phyloP scores from a whole-genome alignment of 169 alveolate genomes.

The Plasmodium billcollinsi region DNA sequence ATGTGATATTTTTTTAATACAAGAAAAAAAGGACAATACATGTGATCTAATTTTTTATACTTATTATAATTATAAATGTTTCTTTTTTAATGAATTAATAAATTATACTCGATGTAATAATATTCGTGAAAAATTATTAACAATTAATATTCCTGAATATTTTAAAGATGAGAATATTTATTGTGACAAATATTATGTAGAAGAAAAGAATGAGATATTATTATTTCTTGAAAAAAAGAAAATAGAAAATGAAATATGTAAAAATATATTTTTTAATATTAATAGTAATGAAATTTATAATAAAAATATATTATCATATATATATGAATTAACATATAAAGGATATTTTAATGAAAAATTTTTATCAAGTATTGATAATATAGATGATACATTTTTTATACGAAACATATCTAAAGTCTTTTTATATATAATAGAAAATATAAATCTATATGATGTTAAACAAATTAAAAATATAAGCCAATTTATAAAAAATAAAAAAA shows the following conservation, averaged over 20 bases:
- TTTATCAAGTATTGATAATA: not conserved
- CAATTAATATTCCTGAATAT: not conserved
- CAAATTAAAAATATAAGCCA: not conserved
- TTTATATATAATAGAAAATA: conserved; percentile 4
- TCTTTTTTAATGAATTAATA: conserved; percentile 10
- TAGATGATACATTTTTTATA: conserved; percentile 24
- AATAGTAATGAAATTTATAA: conserved; percentile 3
- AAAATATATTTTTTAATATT: conserved; percentile 16
- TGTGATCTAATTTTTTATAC: conserved; percentile 20
- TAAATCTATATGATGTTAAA: not conserved
- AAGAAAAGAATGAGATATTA: not conserved
- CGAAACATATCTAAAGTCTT: conserved; percentile 14
- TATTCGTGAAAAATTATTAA: not conserved
- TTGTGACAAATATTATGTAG: not conserved
- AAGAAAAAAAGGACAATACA: conserved; percentile 6
- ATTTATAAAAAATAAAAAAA: not conserved
- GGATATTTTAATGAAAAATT: conserved; percentile 1
- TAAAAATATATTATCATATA: conserved; percentile 12
- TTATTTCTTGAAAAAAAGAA: not conserved
- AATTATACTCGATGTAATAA: conserved; percentile 14
- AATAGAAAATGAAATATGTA: conserved; percentile 22
- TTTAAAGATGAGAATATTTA: not conserved
- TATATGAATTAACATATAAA: conserved; percentile 13
- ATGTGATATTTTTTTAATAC: conserved; percentile 18
- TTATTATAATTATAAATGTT: conserved; percentile 11